Conservation (phyloP, 106 monocot species). For the Dendrobium huoshanense region DNA sequence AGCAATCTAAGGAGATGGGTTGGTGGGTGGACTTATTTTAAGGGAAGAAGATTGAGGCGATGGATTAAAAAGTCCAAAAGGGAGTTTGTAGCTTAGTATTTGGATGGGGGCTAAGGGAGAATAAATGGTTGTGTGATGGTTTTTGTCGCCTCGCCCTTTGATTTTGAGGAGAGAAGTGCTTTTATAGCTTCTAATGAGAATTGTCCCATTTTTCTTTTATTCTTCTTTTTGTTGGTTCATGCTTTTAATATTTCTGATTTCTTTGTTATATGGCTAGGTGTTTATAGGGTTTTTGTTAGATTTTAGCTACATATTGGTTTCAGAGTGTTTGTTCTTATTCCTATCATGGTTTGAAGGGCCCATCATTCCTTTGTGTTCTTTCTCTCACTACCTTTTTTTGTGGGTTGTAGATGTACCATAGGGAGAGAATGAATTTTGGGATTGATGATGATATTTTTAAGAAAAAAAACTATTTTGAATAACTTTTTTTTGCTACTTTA, state of each 20-base stretch:
- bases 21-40: slow-evolving; percentile 10
- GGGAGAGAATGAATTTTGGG: slow-evolving; percentile 1
- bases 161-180: not conserved
- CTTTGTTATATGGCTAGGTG: too few relatives aligned
- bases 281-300: too few relatives aligned
- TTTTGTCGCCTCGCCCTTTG: slow-evolving; percentile 5
- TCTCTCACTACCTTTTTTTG: not conserved
- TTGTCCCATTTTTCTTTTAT: not conserved
- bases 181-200: not conserved
- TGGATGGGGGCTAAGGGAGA: slow-evolving; percentile 6
- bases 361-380: not conserved
- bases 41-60: slow-evolving; percentile 6
- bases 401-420: not conserved
- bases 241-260: not conserved
- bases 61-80: slow-evolving; percentile 12
- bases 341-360: too few relatives aligned
- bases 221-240: not conserved
- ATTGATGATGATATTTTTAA: not conserved
- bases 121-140: slow-evolving; percentile 12
- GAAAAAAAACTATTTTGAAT: not conserved
- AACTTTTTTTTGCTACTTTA: too few relatives aligned
- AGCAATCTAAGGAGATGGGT: slow-evolving; percentile 14
- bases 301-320: too few relatives aligned
- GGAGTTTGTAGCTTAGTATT: slow-evolving; percentile 9
- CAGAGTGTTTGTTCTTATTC: too few relatives aligned